Evolutionary conservation across 164 flowering plant genomes (phyloP).

Genomic region (Berberis vulgaris): DNA sequence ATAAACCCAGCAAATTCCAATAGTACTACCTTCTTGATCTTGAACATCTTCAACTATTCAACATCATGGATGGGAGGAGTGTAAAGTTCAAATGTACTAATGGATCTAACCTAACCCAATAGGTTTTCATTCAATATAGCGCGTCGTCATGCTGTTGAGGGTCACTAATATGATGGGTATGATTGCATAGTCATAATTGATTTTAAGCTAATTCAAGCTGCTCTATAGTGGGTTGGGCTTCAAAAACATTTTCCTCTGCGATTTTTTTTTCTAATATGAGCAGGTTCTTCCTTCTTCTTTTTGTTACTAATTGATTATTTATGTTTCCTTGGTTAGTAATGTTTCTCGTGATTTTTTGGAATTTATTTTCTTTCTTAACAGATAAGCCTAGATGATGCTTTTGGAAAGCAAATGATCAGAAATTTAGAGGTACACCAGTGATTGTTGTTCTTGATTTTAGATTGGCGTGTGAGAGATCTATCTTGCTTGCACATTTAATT

Average conservation of each 20-base stretch:
- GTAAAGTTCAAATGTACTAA: background rate
- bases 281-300: conserved; percentile 46
- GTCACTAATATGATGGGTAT: conserved; percentile 1
- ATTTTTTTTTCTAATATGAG: conserved; percentile 83
- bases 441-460: no score
- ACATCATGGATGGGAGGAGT: no score
- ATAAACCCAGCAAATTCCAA: no score
- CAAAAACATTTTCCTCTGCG: conserved; percentile 73
- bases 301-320: background rate
- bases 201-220: conserved; percentile 35
- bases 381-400: conserved; percentile 97
- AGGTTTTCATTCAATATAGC: background rate
- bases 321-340: background rate
- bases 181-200: conserved; percentile 2
- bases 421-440: conserved; percentile 65
- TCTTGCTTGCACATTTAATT: no score
- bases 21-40: no score
- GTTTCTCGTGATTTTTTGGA: background rate
- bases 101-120: background rate
- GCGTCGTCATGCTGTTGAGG: background rate
- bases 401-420: conserved; percentile 94
- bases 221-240: conserved; percentile 73
- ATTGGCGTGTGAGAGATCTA: no score
- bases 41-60: no score
- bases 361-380: conserved; percentile 23